A percentile compares a stretch with the other conserved stretches of the same genome.
Conservation (phyloP, 345 rosid species). For the Excoecaria cochinchinensis region DNA sequence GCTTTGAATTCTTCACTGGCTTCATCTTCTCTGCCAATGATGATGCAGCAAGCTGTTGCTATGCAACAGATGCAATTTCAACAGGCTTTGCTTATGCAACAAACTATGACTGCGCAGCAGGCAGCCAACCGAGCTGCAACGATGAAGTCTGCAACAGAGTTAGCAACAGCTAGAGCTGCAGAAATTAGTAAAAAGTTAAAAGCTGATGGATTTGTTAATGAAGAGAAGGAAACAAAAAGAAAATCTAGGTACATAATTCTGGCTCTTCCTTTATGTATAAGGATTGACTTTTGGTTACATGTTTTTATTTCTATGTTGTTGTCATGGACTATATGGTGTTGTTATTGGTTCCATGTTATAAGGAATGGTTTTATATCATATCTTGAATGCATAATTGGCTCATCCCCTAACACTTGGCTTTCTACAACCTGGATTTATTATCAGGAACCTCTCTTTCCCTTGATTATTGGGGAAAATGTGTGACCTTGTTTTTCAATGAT, state of each 20-base stretch:
- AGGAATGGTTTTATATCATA: not conserved
- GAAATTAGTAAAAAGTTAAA: conserved; percentile 88
- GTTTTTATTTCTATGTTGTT: not conserved
- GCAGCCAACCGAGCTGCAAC: conserved; percentile 92
- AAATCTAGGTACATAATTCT: conserved; percentile 55
- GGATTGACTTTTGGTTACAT: not conserved
- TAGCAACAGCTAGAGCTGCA: conserved; percentile 97
- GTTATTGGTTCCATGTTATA: not conserved
- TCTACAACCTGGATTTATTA: not conserved
- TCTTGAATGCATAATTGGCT: not conserved
- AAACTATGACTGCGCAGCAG: conserved; percentile 91
- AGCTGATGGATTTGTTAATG: conserved; percentile 69
- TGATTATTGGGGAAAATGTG: not conserved
- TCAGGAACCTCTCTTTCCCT: not conserved
- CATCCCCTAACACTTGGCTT: not conserved
- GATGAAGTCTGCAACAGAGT: conserved; percentile 98
- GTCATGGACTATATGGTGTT: not conserved
- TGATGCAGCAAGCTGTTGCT: conserved; percentile 99
- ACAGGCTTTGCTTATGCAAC: conserved; percentile 96
- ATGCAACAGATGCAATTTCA: conserved; percentile 99
- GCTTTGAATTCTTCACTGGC: conserved; percentile 43
- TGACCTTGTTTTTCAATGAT: not conserved
- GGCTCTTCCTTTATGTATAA: not conserved
- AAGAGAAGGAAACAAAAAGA: conserved; percentile 54
- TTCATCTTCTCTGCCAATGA: conserved; percentile 85